phyloP scores from a whole-genome alignment of 768 basidiomycete species.

The Agrocybe praecox region DNA sequence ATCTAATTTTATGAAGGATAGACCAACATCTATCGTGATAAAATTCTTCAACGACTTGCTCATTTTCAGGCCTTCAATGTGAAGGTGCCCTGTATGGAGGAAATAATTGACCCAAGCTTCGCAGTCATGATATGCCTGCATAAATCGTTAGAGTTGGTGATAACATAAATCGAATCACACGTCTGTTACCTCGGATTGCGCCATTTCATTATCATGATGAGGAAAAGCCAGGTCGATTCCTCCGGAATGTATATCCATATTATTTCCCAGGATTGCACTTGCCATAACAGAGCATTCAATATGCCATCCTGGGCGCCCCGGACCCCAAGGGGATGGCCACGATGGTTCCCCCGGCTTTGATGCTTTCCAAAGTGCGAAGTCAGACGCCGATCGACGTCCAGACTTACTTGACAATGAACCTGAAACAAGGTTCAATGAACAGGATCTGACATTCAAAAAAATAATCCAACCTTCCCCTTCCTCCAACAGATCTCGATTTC shows the following conservation, averaged over 20 bases:
- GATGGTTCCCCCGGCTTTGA: slow-evolving; percentile 95
- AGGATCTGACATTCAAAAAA: not conserved
- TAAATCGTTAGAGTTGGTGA: slow-evolving; percentile 6
- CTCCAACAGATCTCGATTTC: slow-evolving; percentile 85
- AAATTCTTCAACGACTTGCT: slow-evolving; percentile 99
- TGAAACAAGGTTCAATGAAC: slow-evolving; percentile 15
- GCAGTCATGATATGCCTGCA: slow-evolving; percentile 91
- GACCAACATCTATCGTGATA: slow-evolving; percentile 88
- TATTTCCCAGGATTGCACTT: slow-evolving; percentile 82
- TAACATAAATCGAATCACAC: not conserved
- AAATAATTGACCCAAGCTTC: slow-evolving; percentile 98
- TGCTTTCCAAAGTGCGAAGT: slow-evolving; percentile 98
- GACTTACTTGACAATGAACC: slow-evolving; percentile 45
- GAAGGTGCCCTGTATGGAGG: slow-evolving; percentile 96
- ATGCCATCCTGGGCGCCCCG: slow-evolving; percentile 97
- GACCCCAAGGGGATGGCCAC: slow-evolving; percentile 97
- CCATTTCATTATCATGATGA: slow-evolving; percentile 98
- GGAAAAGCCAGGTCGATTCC: slow-evolving; percentile 98
- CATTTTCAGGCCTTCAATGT: slow-evolving; percentile 99
- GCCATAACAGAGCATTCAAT: slow-evolving; percentile 99
- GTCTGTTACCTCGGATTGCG: slow-evolving; percentile 82
- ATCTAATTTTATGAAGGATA: not conserved
- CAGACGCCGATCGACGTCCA: slow-evolving; percentile 79
- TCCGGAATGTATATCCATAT: slow-evolving; percentile 98
- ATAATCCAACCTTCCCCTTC: slow-evolving; percentile 84